Conservation (phyloP, 2,329 filamentous ascomycete genomes). For the Fusarium staphyleae region DNA sequence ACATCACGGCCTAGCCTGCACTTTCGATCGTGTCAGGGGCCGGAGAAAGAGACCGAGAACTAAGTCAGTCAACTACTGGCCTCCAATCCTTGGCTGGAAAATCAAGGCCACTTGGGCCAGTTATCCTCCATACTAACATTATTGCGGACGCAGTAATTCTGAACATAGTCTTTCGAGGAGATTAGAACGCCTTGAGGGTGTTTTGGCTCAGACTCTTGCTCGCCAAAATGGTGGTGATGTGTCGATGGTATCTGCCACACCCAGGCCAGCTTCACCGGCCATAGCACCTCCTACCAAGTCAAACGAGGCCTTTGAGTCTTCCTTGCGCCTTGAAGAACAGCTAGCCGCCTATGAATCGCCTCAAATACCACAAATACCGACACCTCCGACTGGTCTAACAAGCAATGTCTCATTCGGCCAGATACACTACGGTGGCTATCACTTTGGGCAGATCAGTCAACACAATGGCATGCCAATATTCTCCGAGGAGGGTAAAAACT, state of each 20-base stretch:
- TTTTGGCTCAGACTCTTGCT: slow-evolving; percentile 29
- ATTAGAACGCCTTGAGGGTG: slow-evolving; percentile 33
- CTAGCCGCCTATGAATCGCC: slow-evolving; percentile 12
- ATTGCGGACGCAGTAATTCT: slow-evolving; percentile 17
- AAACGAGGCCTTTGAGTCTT: neutral
- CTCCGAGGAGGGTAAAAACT: slow-evolving; percentile 31
- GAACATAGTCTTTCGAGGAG: slow-evolving; percentile 34
- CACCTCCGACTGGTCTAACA: slow-evolving; percentile 12
- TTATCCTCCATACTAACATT: neutral
- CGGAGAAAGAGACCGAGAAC: slow-evolving; percentile 27
- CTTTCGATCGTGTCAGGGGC: slow-evolving; percentile 37
- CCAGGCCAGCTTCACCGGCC: slow-evolving; percentile 6
- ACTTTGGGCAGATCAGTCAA: slow-evolving; percentile 36
- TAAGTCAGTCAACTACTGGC: slow-evolving; percentile 26
- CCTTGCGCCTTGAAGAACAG: slow-evolving; percentile 14
- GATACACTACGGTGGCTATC: slow-evolving; percentile 34
- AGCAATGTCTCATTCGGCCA: slow-evolving; percentile 32
- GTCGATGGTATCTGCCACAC: slow-evolving; percentile 1
- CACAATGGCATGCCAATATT: slow-evolving; percentile 37
- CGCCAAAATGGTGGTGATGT: neutral
- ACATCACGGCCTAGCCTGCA: slow-evolving; percentile 35
- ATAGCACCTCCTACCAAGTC: neutral
- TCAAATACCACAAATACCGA: neutral
- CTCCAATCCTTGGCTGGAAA: too few relatives aligned
- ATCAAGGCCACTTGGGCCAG: neutral